These are phyloP conservation scores for Passalora sequoiae DNA, from an alignment of 2,329 filamentous ascomycete species.

Conservation along the genomic window DNA sequence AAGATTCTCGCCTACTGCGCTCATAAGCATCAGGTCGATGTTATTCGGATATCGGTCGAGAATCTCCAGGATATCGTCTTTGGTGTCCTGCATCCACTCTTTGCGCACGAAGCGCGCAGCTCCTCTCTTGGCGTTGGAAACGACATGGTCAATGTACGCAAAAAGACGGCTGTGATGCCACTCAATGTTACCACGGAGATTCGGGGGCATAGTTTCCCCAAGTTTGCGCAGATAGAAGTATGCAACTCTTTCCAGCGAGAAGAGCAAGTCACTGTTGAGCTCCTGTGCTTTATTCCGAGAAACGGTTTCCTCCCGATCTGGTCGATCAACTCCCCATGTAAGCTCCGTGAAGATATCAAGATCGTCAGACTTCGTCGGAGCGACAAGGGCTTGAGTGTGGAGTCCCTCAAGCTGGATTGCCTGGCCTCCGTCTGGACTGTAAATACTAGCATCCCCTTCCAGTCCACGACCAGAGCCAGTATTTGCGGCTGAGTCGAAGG, in stretches of 20 bases:
- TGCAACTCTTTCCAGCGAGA: not conserved
- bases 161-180: not conserved
- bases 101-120: not conserved
- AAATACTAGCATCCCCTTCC: not conserved
- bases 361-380: not conserved
- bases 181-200: not conserved
- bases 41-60: not conserved
- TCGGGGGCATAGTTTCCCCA: not conserved
- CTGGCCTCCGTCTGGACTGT: not conserved
- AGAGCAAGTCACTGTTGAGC: not conserved
- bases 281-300: not conserved
- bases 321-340: not conserved
- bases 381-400: not conserved
- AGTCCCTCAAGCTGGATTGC: not conserved
- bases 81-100: slow-evolving; percentile 3
- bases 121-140: not conserved
- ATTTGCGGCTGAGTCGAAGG: not conserved
- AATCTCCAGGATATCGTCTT: not conserved
- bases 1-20: slow-evolving; percentile 32
- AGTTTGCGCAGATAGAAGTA: not conserved
- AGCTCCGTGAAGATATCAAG: not conserved
- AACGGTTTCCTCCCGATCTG: not conserved
- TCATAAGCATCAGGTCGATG: not conserved
- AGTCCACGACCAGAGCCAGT: too few species aligned
- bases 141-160: not conserved